Evolutionary conservation across 768 basidiomycete species (phyloP), one percentile per base, ranked within the genome.

Genomic region (Mycena crocata): DNA sequence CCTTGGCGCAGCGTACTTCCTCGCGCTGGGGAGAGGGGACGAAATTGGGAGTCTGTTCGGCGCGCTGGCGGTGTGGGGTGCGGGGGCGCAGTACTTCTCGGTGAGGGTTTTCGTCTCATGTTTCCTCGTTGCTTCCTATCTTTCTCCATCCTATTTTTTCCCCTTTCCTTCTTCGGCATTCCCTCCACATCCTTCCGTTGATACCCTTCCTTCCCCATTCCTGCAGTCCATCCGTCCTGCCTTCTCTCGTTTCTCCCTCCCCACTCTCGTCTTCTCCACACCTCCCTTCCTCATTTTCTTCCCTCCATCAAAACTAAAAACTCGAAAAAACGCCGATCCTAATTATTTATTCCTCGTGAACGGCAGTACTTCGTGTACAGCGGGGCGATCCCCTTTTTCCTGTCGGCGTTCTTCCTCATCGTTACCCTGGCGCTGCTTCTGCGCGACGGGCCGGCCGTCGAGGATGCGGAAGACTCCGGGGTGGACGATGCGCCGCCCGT

Each of bases 41-140:
- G 57, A 69, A 26, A 28, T 62, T 9, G 62, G 67, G 10, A 8
- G 21, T 8, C 37, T 65, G 19, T 59, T 65, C 35, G 63, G 57
- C 19, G 62, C 67, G 39, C 23, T 69, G 24, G n/a, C 51, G 28
- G n/a, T 64, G 10, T 69, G 67, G 67, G 58, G 48, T 13, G 51
- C 34, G 31, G 32, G 62, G 19, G 62, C 34, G 37, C 34, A 44
- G n/a, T 40, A 28, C 21, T 14, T 49, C 8, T 66, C 58, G 24
- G 57, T 60, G 28, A 21, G 57, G n/a, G n/a, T n/a, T n/a, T n/a
- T n/a, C n/a, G n/a, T n/a, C n/a, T n/a, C n/a, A n/a, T n/a, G n/a
- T n/a, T n/a, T n/a, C n/a, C n/a, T n/a, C n/a, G n/a, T n/a, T n/a
- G n/a, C n/a, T n/a, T n/a, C n/a, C n/a, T n/a, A n/a, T n/a, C n/a